Conservation (phyloP, 1,284 basidiomycete species). For the Pterulicium gracile region DNA sequence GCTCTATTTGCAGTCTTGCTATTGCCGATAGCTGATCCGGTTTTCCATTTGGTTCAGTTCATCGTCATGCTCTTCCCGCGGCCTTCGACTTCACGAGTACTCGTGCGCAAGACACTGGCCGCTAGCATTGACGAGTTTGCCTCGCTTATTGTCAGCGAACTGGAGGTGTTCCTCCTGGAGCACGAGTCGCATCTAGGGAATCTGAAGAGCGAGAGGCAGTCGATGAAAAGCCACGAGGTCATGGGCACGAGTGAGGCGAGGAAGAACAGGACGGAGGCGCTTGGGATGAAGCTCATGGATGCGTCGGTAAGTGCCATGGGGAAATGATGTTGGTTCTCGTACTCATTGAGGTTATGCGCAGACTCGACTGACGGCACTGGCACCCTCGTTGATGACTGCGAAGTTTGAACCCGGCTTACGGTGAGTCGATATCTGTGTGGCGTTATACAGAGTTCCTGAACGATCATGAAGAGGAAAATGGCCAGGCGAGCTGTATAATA, state of each 20-base stretch:
- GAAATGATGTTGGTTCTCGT: conserved; percentile 1
- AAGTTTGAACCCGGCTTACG: conserved; percentile 28
- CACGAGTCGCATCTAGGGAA: conserved; percentile 20
- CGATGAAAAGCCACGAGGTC: conserved; percentile 9
- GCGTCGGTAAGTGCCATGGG: conserved; percentile 22
- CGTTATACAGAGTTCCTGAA: not conserved
- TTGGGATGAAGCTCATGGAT: conserved; percentile 18
- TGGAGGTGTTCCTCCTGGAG: conserved; percentile 31
- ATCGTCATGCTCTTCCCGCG: conserved; percentile 33
- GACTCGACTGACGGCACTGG: conserved; percentile 23
- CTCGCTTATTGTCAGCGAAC: conserved; percentile 24
- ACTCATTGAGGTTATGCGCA: too few species aligned
- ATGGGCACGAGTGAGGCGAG: not conserved
- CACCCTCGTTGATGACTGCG: conserved; percentile 24
- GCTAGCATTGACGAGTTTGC: conserved; percentile 23
- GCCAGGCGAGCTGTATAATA: conserved; percentile 25
- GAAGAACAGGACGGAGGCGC: not conserved
- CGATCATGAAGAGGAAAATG: conserved; percentile 21
- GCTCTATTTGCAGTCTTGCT: not conserved
- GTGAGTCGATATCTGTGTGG: conserved; percentile 15
- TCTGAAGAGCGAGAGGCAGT: conserved; percentile 18
- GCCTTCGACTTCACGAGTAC: conserved; percentile 25
- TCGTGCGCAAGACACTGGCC: conserved; percentile 28
- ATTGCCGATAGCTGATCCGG: not conserved
- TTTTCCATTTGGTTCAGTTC: conserved; percentile 16